phyloP scores from a whole-genome alignment of 352 stramenopile genomes.

The Globisporangium viniferum region DNA sequence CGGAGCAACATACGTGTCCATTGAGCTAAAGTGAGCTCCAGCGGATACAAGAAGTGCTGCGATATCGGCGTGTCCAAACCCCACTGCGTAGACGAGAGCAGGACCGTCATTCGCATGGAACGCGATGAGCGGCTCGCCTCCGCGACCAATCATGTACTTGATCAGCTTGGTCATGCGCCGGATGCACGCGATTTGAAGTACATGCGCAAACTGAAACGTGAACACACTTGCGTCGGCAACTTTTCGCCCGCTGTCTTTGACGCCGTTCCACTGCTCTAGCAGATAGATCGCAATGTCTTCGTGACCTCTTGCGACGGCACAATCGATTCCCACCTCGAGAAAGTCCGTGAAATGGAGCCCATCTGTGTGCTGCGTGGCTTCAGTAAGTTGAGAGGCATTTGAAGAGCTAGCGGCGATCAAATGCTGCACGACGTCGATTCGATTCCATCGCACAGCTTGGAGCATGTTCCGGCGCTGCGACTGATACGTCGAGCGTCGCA shows the following conservation, averaged over 20 bases:
- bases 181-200: constrained; percentile 66
- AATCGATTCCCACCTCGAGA: constrained; percentile 54
- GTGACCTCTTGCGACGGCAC: constrained; percentile 51
- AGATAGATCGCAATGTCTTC: constrained; percentile 60
- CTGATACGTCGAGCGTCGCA: constrained; percentile 36
- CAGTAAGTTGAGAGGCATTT: not conserved
- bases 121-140: constrained; percentile 47
- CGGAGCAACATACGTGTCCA: constrained; percentile 41
- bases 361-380: constrained; percentile 19
- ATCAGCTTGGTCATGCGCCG: constrained; percentile 37
- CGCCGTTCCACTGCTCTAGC: constrained; percentile 43
- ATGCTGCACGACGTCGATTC: constrained; percentile 39
- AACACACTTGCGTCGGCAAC: constrained; percentile 38
- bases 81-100: constrained; percentile 58
- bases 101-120: constrained; percentile 65
- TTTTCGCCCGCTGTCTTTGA: constrained; percentile 34
- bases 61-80: constrained; percentile 49
- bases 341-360: constrained; percentile 52
- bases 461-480: constrained; percentile 55
- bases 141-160: constrained; percentile 47
- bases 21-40: constrained; percentile 52
- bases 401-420: constrained; percentile 22
- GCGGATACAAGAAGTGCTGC: constrained; percentile 27
- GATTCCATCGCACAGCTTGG: constrained; percentile 58
- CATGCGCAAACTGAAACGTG: constrained; percentile 64